Evolutionary conservation across 164 flowering plant genomes (phyloP), one percentile per base, ranked within the genome.

Genomic region (Nelumbo lutea): DNA sequence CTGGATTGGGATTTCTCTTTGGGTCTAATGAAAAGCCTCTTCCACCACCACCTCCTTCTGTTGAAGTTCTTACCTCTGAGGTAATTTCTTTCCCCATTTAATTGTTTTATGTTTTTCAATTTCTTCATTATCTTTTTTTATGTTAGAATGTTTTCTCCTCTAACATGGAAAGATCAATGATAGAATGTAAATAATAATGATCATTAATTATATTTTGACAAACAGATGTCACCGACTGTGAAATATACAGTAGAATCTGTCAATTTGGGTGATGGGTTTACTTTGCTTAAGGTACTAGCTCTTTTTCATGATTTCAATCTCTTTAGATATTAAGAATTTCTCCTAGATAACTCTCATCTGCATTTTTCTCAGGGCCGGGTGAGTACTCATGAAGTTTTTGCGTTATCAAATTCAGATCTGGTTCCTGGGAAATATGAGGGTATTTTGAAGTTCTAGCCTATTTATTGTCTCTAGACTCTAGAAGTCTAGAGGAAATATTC

Each of bases 381-480:
- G 59, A 93, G 86, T 74, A 90, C 98, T 56, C 74, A 72, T 46
- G 90, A 96, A 66, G 93, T 93, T 62, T 88, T 96, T 57, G 76
- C 88, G 2, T 73, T 90, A 73, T 82, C 97, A 50, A 86, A 93
- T 77, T 88, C 90, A 0, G 99, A 96, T 81, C 86, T 96, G 77
- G 90, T 90, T 14, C 98, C 99, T 5, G 97, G 98, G 43, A 90
- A 88, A 78, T 93, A 96, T 73, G 98, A 93, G 93, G 99, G 98
- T 95, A 27, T 42, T 78, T 60, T 15, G 5, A 9, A 51, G 3
- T 3, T 27, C 5, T 55, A 38, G 42, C 38, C 58, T 59, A 38
- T 43, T 46, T 3, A 13, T 51, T 7, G 38, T 41, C 9, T 5
- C 9, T 27, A 27, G 27, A 27, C 27, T 27, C 27, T 27, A 27